Conservation (phyloP, 1,284 basidiomycete genomes). For the Ceratobasidium sp. region DNA sequence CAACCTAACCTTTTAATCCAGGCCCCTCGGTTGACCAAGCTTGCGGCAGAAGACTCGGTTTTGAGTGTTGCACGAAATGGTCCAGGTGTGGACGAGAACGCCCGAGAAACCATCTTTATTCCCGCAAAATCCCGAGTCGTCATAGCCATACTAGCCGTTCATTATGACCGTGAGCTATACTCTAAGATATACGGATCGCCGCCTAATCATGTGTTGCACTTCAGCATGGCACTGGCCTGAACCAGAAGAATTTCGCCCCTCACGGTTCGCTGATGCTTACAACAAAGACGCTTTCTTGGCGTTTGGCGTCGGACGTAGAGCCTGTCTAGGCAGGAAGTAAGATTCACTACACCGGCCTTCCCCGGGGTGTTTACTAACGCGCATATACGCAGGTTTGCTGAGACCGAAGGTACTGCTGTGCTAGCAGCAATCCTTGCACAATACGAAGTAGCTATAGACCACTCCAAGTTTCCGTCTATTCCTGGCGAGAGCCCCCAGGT, state of each 20-base stretch:
- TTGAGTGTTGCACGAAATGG: constrained; percentile 26
- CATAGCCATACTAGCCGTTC: neutral
- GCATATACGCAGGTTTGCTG: constrained; percentile 36
- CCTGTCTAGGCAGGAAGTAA: constrained; percentile 46
- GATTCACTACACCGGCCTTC: neutral
- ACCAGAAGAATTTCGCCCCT: constrained; percentile 44
- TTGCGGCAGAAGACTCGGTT: constrained; percentile 12
- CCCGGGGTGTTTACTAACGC: too few relatives aligned
- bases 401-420: constrained; percentile 43
- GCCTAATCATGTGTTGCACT: neutral
- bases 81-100: neutral
- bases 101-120: constrained; percentile 1
- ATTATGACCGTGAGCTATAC: constrained; percentile 31
- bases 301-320: constrained; percentile 36
- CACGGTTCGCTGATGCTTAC: constrained; percentile 37
- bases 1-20: neutral
- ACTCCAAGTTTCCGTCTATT: constrained; percentile 35
- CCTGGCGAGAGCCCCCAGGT: constrained; percentile 26
- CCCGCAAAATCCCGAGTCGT: constrained; percentile 9
- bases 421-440: constrained; percentile 28
- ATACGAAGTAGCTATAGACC: constrained; percentile 41
- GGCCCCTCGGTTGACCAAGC: constrained; percentile 2
- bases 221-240: constrained; percentile 46
- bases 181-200: neutral
- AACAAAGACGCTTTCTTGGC: constrained; percentile 46